These are phyloP conservation scores for Garcia nutans DNA, from an alignment of 345 rosid species.

Conservation along the genomic window DNA sequence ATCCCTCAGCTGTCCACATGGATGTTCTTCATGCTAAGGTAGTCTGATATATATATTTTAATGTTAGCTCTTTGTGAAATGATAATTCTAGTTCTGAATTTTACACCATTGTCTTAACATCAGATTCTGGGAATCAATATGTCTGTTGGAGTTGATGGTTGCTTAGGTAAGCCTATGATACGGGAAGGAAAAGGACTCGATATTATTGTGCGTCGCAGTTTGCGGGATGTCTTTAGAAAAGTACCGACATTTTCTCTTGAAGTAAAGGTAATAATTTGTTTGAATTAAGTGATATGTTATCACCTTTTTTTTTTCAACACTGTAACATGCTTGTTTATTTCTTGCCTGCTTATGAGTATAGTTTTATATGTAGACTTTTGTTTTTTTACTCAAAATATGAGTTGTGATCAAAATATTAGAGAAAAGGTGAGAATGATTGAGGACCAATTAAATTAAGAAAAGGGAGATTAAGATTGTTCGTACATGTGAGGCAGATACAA, in stretches of 20 bases:
- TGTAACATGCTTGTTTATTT: too few relatives aligned
- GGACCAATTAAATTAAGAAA: too few relatives aligned
- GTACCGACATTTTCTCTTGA: slow-evolving; percentile 89
- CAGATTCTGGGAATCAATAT: slow-evolving; percentile 94
- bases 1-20: slow-evolving; percentile 89
- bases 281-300: background rate
- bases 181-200: slow-evolving; percentile 86
- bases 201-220: slow-evolving; percentile 81
- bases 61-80: slow-evolving; percentile 6
- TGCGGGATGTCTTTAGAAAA: slow-evolving; percentile 91
- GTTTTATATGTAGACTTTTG: too few relatives aligned
- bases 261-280: slow-evolving; percentile 62
- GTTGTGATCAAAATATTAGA: too few relatives aligned
- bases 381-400: too few relatives aligned
- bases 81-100: slow-evolving; percentile 10
- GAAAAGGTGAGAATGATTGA: too few relatives aligned
- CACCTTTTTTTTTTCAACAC: background rate
- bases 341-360: too few relatives aligned
- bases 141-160: slow-evolving; percentile 84
- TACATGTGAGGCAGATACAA: too few relatives aligned
- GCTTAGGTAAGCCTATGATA: slow-evolving; percentile 81
- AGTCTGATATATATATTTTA: background rate
- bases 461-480: too few relatives aligned
- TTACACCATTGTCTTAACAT: slow-evolving; percentile 23
- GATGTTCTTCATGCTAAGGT: slow-evolving; percentile 97